Evolutionary conservation across 176 grass and related monocot species (phyloP).

Genomic region (Eremochloa ophiuroides): DNA sequence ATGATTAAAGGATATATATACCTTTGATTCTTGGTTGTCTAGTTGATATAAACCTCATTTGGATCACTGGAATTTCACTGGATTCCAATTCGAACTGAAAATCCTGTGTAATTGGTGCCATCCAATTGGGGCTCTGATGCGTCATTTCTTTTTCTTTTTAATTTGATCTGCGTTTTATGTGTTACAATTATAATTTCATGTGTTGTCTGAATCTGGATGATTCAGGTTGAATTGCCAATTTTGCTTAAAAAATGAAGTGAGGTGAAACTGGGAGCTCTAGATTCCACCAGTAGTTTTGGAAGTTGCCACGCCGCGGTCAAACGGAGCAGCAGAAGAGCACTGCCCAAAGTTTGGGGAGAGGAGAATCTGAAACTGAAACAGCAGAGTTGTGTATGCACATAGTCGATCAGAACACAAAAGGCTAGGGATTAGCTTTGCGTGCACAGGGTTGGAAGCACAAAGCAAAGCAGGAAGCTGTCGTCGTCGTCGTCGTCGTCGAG

Average conservation of each 20-base stretch:
- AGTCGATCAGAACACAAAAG: background rate
- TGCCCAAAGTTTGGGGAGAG: no score
- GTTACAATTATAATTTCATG: background rate
- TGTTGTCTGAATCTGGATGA: background rate
- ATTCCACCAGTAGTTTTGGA: background rate
- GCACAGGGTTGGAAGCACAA: background rate
- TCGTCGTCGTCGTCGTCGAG: background rate
- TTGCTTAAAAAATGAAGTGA: background rate
- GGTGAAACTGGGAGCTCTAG: background rate
- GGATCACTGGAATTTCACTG: background rate
- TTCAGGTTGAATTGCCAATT: background rate
- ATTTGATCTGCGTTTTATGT: background rate
- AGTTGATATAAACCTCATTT: background rate
- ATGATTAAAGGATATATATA: background rate
- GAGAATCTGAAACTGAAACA: no score
- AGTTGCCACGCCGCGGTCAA: no score
- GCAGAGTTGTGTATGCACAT: conserved; percentile 9
- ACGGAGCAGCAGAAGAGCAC: no score
- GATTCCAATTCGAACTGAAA: background rate
- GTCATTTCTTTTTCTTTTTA: background rate
- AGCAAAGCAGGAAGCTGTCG: background rate
- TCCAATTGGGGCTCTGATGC: no score
- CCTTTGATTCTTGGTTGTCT: background rate
- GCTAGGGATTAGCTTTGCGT: conserved; percentile 14
- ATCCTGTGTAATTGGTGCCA: background rate